Conservation (phyloP, 768 basidiomycete species). For the Asterophora parasitica region DNA sequence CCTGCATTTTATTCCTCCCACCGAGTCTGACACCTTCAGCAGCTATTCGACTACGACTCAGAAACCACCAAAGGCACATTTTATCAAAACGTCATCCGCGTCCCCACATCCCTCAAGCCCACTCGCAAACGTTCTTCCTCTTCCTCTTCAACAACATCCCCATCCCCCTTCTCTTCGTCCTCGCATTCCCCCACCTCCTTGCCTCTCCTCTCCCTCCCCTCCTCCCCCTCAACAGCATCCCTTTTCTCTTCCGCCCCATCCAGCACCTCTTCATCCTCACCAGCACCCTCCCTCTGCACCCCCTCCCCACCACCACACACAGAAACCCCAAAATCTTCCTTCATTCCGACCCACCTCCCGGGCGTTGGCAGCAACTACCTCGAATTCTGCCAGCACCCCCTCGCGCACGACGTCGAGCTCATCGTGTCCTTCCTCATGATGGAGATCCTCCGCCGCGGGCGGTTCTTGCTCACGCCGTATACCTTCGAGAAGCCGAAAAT, state of each 20-base stretch:
- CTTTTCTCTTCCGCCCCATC: conserved; percentile 5
- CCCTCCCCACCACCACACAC: conserved; percentile 5
- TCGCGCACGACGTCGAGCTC: conserved; percentile 47
- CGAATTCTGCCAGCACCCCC: conserved; percentile 47
- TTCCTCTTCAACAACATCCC: conserved; percentile 8
- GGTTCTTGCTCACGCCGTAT: conserved; percentile 48
- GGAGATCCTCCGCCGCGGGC: conserved; percentile 57
- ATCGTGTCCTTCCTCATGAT: conserved; percentile 63
- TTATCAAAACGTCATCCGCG: conserved; percentile 44
- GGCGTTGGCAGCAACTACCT: conserved; percentile 54
- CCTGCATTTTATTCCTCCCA: conserved; percentile 1
- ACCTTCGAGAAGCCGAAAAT: conserved; percentile 42
- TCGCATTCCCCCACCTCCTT: conserved; percentile 5
- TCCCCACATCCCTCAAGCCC: conserved; percentile 28
- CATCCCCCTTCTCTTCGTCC: conserved; percentile 16
- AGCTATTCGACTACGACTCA: conserved; percentile 53
- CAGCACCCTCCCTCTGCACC: not conserved
- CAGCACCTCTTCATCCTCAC: not conserved
- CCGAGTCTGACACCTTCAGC: conserved; percentile 4
- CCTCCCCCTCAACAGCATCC: conserved; percentile 20
- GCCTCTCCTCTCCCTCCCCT: conserved; percentile 9
- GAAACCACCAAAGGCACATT: conserved; percentile 46
- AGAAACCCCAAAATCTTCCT: conserved; percentile 28
- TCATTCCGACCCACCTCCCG: conserved; percentile 47
- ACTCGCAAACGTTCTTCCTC: conserved; percentile 3